phyloP scores from a whole-genome alignment of 305 asterid species.

The Rubia tinctorum region DNA sequence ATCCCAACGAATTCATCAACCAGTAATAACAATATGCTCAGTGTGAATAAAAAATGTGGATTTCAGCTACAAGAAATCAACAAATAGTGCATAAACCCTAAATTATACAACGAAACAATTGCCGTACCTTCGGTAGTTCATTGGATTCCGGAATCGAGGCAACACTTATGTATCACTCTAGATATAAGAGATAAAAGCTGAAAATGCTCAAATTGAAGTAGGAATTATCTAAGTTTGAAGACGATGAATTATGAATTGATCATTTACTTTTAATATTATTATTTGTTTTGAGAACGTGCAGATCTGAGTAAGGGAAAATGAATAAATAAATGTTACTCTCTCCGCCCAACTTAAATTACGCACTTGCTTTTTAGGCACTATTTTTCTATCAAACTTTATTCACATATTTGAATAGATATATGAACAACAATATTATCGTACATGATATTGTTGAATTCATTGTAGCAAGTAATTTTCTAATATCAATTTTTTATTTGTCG shows the following conservation, averaged over 20 bases:
- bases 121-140: slow-evolving; percentile 29
- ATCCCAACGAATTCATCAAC: slow-evolving; percentile 3
- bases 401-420: too few relatives aligned
- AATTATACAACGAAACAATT: background rate
- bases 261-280: background rate
- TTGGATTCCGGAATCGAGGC: slow-evolving; percentile 9
- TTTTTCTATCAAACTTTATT: too few relatives aligned
- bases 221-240: background rate
- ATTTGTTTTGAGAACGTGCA: background rate
- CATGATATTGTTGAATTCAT: too few relatives aligned
- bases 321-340: background rate
- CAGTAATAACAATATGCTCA: background rate
- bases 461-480: too few relatives aligned
- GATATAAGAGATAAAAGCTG: background rate
- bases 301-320: background rate
- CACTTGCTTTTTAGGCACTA: too few relatives aligned
- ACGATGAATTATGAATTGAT: background rate
- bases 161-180: background rate
- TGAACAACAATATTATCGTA: too few relatives aligned
- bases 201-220: background rate
- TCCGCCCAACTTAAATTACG: too few relatives aligned
- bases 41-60: background rate
- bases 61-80: background rate
- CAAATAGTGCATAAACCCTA: background rate
- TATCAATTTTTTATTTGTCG: too few relatives aligned